Base-by-base conservation (phyloP, 208 protist species). In the Wallacemonas sp. region DNA sequence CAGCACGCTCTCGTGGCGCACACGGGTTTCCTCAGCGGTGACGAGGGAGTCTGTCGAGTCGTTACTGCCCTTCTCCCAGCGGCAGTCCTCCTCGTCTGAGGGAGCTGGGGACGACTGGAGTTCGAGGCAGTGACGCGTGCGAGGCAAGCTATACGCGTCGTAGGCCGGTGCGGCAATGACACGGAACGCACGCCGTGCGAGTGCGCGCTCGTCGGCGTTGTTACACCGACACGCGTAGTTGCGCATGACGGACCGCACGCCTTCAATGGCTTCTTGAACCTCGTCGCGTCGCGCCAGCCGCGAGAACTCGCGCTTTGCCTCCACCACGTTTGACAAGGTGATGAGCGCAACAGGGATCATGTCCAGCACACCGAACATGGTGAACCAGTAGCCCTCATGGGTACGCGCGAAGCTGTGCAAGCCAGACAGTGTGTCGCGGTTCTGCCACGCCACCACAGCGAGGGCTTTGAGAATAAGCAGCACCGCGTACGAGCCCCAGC, bases 401-500 rank as follows among this genome's bases (percentile, higher is more conserved):
- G 8, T 21, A 13, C 8, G 4, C 33, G 41, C 62, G 4, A 58
- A 3, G 2, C 22, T 21, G 13, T 45, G 50, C 6, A 73, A 26
- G 30, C 44, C 21, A 19, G 42, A 45, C 44, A 75, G 36, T 12
- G 27, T 6, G 1, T 55, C 57, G 1, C 72, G 27, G 54, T 48
- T 74, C 3, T 65, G 27, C 15, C 45, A 32, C 6, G 55, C 64
- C 5, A 63, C 39, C 6, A 52, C 33, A 6, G 73, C 22, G 27
- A 83, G 60, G 12, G 48, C 59, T 22, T 48, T 42, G 10, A 88
- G 37, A 37, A 84, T 37, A 0, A 74, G 32, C 15, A 79, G 27
- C 3, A 93, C 64, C 3, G 82, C 69, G 69, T 92, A 91, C 9
- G 80, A 15, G 50, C 68, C 76, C 86, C 89, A 95, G 26, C 85